Evolutionary conservation across 2,329 filamentous ascomycete genomes (phyloP), one percentile per base, ranked within the genome.

Genomic region (Aspergillus arachidicola): DNA sequence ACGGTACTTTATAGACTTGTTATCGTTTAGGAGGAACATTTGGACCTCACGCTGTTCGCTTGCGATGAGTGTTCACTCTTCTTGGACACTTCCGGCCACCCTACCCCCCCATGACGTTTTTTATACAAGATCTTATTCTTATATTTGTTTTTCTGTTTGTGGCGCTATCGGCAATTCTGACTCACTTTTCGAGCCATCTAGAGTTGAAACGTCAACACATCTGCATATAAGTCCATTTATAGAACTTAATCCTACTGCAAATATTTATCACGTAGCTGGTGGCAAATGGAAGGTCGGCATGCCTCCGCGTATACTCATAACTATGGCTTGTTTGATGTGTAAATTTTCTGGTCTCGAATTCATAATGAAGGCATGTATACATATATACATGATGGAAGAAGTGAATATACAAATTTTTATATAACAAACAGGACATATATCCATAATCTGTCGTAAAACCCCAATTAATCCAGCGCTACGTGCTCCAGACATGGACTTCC

Each of bases 401-500:
- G 21, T 46, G 28, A 58, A 56, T 41, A 62, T 59, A 30, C 38
- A 51, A 16, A 48, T 16, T 4, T 48, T 48, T 48, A 56, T 48
- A 56, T 54, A 61, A 46, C 48, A 53, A 54, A 66, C 36, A 62
- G 59, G 45, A 59, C 51, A 65, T 67, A 65, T 65, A 62, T 66
- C 64, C 64, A 62, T 68, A 45, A 60, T 58, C 57, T 63, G 68
- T 69, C 64, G 60, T 69, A 46, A 67, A 64, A 34, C 61, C 64
- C 62, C 58, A 56, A 57, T 58, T 58, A 51, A 57, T 56, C 59
- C 57, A 66, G 62, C 57, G 61, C 54, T 61, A 48, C 53, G 54
- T 65, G 53, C 59, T 59, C 63, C 59, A 59, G 38, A 36, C 50
- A 58, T 46, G 16, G 45, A 63, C 41, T 62, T 63, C 54, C 36